Percentiles rank a stretch among this genome's conserved stretches.
Conservation (phyloP, 352 stramenopile species). For the Pythium inflatum region DNA sequence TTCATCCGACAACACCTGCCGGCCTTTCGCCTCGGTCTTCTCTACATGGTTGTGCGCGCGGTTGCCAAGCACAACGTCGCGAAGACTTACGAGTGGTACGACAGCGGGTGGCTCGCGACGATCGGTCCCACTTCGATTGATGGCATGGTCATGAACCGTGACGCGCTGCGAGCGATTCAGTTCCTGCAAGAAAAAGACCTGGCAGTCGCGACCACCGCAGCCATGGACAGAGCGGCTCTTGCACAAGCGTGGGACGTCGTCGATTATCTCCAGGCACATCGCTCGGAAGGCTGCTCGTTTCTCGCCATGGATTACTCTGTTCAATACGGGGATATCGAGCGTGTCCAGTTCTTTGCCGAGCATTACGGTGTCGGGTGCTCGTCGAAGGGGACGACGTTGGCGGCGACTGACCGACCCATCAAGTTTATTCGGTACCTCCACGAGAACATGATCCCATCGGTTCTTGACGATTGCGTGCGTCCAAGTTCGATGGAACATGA, state of each 20-base stretch:
- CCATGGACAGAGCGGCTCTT: background rate
- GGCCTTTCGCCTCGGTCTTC: too few relatives aligned
- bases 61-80: background rate
- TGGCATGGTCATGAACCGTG: background rate
- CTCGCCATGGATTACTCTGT: background rate
- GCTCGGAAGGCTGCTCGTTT: background rate
- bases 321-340: background rate
- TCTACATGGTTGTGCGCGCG: background rate
- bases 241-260: background rate
- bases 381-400: background rate
- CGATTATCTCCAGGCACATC: background rate
- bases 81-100: background rate
- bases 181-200: background rate
- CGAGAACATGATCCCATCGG: too few relatives aligned
- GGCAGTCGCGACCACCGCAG: background rate
- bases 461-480: too few relatives aligned
- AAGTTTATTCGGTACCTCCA: background rate
- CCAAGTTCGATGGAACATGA: too few relatives aligned
- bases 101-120: background rate
- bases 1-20: too few relatives aligned
- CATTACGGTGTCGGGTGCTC: background rate
- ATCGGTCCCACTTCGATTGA: background rate
- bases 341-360: background rate
- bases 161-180: background rate
- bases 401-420: background rate